Percentiles rank a stretch among this genome's conserved stretches.
Evolutionary conservation across 2,329 filamentous ascomycete genomes (phyloP).

Genomic region (Fusarium sublunatum): DNA sequence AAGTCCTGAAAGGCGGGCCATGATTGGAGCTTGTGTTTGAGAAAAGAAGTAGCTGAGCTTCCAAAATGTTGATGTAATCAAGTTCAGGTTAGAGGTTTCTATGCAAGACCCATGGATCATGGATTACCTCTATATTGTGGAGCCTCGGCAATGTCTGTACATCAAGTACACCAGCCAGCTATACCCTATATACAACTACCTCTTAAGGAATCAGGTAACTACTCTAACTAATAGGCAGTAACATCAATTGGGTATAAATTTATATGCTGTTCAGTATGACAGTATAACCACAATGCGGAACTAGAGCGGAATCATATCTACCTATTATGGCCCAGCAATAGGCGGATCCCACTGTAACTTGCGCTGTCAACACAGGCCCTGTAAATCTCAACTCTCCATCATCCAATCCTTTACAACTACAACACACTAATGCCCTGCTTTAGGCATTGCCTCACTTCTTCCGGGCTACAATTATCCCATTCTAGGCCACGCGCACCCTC

Average conservation of each 20-base stretch:
- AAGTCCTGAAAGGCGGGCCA: conserved; percentile 76
- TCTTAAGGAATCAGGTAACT: no score
- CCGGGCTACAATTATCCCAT: conserved; percentile 12
- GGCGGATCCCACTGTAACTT: neutral
- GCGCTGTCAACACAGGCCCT: neutral
- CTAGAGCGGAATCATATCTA: neutral
- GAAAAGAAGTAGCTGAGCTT: neutral
- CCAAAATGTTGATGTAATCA: conserved; percentile 24
- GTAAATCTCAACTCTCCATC: neutral
- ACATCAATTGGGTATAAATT: no score
- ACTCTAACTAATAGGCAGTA: no score
- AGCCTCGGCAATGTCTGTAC: conserved; percentile 7
- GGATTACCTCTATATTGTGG: conserved; percentile 21
- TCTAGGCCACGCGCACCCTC: conserved; percentile 19
- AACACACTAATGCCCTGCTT: neutral
- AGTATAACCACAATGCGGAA: neutral
- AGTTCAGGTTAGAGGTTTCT: conserved; percentile 8
- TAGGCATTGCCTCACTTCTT: conserved; percentile 8
- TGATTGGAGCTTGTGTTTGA: conserved; percentile 10
- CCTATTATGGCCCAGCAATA: neutral
- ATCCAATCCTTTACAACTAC: neutral
- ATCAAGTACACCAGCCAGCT: no score
- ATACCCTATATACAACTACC: no score
- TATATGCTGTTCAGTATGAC: no score
- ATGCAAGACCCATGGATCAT: conserved; percentile 7